Conservation (phyloP, 1,139 yeast genomes). For the Saccharomyces hybrid region DNA sequence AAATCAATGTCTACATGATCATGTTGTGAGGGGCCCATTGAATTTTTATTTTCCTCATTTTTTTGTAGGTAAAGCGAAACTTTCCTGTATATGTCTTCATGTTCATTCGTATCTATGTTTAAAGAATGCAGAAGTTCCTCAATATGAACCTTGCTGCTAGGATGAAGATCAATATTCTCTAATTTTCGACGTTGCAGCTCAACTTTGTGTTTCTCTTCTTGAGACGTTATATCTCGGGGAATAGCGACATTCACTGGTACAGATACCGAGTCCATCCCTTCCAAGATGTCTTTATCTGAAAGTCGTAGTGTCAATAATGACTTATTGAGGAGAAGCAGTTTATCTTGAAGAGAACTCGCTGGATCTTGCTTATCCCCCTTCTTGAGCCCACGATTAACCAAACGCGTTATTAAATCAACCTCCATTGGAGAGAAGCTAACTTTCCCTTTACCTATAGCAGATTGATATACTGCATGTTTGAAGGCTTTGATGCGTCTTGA, state of each 20-base stretch:
- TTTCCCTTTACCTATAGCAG: neutral
- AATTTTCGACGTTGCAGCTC: neutral
- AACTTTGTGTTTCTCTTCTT: neutral
- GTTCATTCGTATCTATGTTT: neutral
- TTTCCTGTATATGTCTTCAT: neutral
- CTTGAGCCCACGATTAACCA: neutral
- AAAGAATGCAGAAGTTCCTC: neutral
- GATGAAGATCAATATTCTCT: neutral
- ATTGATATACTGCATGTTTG: neutral
- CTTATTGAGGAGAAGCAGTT: neutral
- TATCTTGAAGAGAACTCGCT: neutral
- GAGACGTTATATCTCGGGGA: neutral
- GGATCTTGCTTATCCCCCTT: neutral
- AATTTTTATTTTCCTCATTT: neutral
- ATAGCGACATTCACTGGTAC: neutral
- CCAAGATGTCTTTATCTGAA: neutral
- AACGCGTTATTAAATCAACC: neutral
- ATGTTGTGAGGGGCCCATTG: neutral
- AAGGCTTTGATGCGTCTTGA: neutral
- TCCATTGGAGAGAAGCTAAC: neutral
- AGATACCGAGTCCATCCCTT: neutral
- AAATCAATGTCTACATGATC: constrained; percentile 10
- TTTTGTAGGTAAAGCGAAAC: neutral
- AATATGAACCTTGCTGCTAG: neutral
- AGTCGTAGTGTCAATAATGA: neutral